Conservation (phyloP, 176 grass and related monocot species). For the Avena eriantha region DNA sequence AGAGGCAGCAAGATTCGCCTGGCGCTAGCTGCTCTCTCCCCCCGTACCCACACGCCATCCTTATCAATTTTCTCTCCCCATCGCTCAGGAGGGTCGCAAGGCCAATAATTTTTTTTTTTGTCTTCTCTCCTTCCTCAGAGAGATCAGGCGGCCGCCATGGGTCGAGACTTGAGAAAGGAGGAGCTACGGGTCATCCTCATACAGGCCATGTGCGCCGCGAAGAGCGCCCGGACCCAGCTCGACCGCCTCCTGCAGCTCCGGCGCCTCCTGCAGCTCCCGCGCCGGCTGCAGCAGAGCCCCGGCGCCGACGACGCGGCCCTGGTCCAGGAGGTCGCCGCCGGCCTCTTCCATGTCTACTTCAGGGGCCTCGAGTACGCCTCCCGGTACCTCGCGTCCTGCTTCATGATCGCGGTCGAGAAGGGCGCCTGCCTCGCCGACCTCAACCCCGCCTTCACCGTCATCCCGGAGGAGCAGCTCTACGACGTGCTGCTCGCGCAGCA, state of each 20-base stretch:
- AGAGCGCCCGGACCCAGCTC: not conserved
- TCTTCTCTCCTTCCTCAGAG: not conserved
- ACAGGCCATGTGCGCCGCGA: not conserved
- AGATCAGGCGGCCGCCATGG: not conserved
- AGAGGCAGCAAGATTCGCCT: too few relatives aligned
- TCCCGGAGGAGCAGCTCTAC: not conserved
- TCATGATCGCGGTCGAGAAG: not conserved
- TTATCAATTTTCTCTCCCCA: too few relatives aligned
- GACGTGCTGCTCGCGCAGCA: not conserved
- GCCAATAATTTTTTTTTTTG: not conserved
- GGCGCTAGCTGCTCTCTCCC: too few relatives aligned
- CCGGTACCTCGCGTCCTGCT: not conserved
- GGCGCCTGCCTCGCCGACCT: not conserved
- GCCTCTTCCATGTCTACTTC: not conserved
- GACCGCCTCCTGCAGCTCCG: not conserved
- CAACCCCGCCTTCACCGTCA: not conserved
- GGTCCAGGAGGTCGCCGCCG: not conserved
- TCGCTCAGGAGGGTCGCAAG: too few relatives aligned
- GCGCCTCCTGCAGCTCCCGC: not conserved
- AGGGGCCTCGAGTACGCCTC: not conserved
- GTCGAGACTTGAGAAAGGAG: not conserved
- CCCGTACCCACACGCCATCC: too few relatives aligned
- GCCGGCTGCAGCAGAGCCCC: not conserved
- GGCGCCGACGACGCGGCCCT: not conserved
- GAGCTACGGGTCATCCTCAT: not conserved